phyloP scores from a whole-genome alignment of 2,329 filamentous ascomycete species.

The Claviceps pusilla region DNA sequence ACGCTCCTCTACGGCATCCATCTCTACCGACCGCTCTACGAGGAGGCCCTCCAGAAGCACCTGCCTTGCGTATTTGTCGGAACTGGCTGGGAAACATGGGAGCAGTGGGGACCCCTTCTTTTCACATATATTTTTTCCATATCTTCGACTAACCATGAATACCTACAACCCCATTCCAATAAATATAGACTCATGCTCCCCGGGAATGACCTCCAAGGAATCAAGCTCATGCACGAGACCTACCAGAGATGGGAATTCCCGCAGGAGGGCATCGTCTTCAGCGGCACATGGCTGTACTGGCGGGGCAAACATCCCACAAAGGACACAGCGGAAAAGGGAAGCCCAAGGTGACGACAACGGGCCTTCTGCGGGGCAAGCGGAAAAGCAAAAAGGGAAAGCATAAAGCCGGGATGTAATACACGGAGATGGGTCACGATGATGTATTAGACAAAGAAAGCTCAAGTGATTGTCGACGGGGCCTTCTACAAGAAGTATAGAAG shows the following conservation, averaged over 20 bases:
- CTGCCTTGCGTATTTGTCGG: slow-evolving; percentile 44
- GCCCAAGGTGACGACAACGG: background rate
- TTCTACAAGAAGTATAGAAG: no score
- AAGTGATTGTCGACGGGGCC: no score
- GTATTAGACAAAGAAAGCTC: no score
- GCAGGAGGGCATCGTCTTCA: slow-evolving; percentile 8
- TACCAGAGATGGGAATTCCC: slow-evolving; percentile 9
- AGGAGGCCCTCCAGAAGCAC: slow-evolving; percentile 28
- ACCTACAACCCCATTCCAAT: background rate
- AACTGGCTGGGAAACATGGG: slow-evolving; percentile 36
- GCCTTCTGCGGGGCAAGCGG: background rate
- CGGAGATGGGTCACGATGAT: no score
- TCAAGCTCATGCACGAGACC: slow-evolving; percentile 7
- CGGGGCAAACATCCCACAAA: background rate
- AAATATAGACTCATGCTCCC: background rate
- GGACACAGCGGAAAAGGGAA: background rate
- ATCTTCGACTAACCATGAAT: background rate
- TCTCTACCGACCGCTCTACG: slow-evolving; percentile 39
- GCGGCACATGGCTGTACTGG: slow-evolving; percentile 11
- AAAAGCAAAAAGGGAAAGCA: no score
- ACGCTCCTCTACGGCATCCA: slow-evolving; percentile 50
- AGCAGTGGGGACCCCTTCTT: slow-evolving; percentile 23
- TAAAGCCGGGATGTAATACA: no score
- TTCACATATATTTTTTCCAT: background rate
- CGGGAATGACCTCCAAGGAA: background rate